phyloP scores from a whole-genome alignment of 306 rosid genomes.

The Medicago lupulina region DNA sequence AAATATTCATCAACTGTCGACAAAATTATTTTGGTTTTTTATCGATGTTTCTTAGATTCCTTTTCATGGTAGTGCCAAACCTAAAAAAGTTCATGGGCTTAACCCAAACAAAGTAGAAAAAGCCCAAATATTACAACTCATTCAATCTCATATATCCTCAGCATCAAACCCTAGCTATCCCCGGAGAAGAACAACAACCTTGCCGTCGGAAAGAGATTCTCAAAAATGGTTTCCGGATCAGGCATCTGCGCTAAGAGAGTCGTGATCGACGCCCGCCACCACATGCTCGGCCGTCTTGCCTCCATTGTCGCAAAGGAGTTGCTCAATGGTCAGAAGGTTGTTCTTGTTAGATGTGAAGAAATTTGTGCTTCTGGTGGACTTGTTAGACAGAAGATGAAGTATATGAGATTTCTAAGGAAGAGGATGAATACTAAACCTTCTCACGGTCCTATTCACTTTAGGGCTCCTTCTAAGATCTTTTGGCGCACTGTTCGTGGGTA shows the following conservation, averaged over 20 bases:
- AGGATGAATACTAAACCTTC: conserved; percentile 12
- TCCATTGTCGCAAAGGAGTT: not conserved
- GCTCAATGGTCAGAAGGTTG: not conserved
- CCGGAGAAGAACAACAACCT: not conserved
- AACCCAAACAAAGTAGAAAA: not conserved
- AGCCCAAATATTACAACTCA: not conserved
- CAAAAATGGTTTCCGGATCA: not conserved
- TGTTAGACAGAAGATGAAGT: not conserved
- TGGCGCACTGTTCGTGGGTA: conserved; percentile 27
- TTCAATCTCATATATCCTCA: not conserved
- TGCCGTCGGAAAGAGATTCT: not conserved
- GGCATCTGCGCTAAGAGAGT: not conserved
- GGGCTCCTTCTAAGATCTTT: conserved; percentile 5
- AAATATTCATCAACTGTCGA: too few relatives aligned
- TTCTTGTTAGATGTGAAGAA: not conserved
- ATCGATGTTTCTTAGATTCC: too few relatives aligned
- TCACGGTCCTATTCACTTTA: conserved; percentile 6
- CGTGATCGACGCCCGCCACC: conserved; percentile 1
- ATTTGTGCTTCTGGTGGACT: not conserved
- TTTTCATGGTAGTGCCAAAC: too few relatives aligned
- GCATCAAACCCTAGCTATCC: not conserved
- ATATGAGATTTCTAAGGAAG: not conserved
- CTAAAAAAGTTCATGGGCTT: not conserved
- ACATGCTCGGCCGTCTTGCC: not conserved
- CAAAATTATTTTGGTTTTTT: too few relatives aligned